Percentiles rank a stretch among this genome's conserved stretches.
Conservation (phyloP, 352 stramenopile species). For the Pythium diclinum region DNA sequence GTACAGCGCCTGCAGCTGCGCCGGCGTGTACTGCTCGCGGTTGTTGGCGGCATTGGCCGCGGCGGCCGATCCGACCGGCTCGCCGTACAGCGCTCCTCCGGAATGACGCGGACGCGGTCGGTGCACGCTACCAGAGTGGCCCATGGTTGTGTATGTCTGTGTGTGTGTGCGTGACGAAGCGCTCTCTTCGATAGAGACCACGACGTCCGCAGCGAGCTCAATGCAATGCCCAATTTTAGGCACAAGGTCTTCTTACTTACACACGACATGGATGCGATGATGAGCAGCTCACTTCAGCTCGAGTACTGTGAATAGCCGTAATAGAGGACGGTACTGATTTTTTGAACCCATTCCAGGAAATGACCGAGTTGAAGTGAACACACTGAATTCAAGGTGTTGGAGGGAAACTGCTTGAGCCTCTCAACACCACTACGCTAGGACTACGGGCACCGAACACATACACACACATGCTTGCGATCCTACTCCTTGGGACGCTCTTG, state of each 20-base stretch:
- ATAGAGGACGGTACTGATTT: neutral
- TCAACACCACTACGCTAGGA: neutral
- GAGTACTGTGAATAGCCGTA: neutral
- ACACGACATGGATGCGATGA: neutral
- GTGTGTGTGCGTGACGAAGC: neutral
- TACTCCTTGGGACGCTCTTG: slow-evolving; percentile 21
- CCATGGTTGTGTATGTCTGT: slow-evolving; percentile 36
- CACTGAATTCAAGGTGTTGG: neutral
- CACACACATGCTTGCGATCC: neutral
- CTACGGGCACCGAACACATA: neutral
- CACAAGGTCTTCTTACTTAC: neutral
- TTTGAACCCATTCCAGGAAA: neutral
- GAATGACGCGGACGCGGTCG: slow-evolving; percentile 23
- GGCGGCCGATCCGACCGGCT: slow-evolving; percentile 38
- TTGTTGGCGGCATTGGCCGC: slow-evolving; percentile 32
- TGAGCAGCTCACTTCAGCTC: neutral
- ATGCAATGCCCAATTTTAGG: neutral
- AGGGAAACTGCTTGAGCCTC: neutral
- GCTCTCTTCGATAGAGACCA: neutral
- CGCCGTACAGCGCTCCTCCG: slow-evolving; percentile 56
- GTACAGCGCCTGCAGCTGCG: slow-evolving; percentile 83
- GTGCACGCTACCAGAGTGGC: slow-evolving; percentile 72
- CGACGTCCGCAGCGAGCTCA: neutral
- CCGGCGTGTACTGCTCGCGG: slow-evolving; percentile 65
- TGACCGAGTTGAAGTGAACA: too few relatives aligned